phyloP scores from a whole-genome alignment of 2,329 filamentous ascomycete genomes.

The Paecilomyces dactylethromorphus region DNA sequence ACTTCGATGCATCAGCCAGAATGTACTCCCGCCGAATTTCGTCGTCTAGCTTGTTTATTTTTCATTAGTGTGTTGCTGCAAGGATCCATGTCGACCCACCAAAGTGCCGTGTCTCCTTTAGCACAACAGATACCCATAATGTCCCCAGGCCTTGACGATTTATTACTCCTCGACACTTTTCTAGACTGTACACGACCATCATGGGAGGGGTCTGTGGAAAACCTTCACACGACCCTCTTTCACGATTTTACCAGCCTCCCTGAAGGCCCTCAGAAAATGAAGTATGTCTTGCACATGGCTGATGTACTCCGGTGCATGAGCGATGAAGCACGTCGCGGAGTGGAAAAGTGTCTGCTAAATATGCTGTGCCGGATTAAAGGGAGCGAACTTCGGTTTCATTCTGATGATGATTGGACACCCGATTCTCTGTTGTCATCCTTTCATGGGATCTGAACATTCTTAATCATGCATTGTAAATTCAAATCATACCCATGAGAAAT shows the following conservation, averaged over 20 bases:
- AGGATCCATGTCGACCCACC: constrained; percentile 2
- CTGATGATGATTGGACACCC: constrained; percentile 2
- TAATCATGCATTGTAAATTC: background rate
- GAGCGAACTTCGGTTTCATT: background rate
- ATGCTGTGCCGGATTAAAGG: constrained; percentile 3
- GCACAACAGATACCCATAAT: background rate
- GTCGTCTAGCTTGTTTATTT: constrained; percentile 4
- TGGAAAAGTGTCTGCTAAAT: constrained; percentile 6
- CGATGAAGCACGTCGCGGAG: constrained; percentile 2
- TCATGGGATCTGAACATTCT: constrained; percentile 1
- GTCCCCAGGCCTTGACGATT: constrained; percentile 1
- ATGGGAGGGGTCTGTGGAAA: background rate
- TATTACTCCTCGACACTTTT: constrained; percentile 2
- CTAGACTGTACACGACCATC: background rate
- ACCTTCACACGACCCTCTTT: constrained; percentile 1
- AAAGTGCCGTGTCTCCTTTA: background rate
- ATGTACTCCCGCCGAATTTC: constrained; percentile 3
- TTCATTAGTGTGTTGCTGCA: constrained; percentile 5
- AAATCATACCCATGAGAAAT: background rate
- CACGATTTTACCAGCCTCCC: background rate
- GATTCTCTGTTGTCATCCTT: constrained; percentile 6
- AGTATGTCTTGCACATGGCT: constrained; percentile 6
- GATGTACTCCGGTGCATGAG: constrained; percentile 3
- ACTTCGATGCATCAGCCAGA: constrained; percentile 4
- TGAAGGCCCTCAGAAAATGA: constrained; percentile 2